phyloP scores from a whole-genome alignment of 129 eudicot genomes.

The Silybum marianum region DNA sequence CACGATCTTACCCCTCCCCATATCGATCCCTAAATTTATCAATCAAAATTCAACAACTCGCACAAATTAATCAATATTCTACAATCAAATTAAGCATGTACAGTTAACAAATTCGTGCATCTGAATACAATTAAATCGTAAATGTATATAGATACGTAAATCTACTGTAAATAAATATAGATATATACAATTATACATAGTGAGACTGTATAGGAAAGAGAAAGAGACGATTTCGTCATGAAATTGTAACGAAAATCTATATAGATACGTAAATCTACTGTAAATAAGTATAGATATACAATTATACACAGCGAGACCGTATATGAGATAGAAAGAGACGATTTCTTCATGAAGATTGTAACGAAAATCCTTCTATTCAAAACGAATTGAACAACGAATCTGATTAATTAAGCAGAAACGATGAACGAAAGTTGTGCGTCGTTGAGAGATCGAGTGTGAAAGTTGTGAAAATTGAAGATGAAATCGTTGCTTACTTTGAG shows the following conservation, averaged over 20 bases:
- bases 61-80: neutral
- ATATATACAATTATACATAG: neutral
- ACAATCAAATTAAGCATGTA: neutral
- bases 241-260: neutral
- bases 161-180: neutral
- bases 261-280: neutral
- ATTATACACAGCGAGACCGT: neutral
- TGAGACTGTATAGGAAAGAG: neutral
- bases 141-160: slow-evolving; percentile 7
- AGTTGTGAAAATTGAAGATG: slow-evolving; percentile 1
- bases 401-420: neutral
- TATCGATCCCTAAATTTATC: slow-evolving; percentile 13
- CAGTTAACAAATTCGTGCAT: neutral
- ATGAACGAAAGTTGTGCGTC: neutral
- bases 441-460: slow-evolving; percentile 13
- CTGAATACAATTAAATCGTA: slow-evolving; percentile 2
- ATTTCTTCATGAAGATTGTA: neutral
- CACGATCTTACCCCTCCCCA: slow-evolving; percentile 87
- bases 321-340: neutral
- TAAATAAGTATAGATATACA: neutral
- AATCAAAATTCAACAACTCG: neutral
- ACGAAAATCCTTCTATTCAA: neutral
- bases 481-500: slow-evolving; percentile 21
- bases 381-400: neutral
- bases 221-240: neutral